Percentiles rank a stretch among this genome's conserved stretches.
Evolutionary conservation across 2,329 filamentous ascomycete species (phyloP).

Genomic region (Periconia sp.): DNA sequence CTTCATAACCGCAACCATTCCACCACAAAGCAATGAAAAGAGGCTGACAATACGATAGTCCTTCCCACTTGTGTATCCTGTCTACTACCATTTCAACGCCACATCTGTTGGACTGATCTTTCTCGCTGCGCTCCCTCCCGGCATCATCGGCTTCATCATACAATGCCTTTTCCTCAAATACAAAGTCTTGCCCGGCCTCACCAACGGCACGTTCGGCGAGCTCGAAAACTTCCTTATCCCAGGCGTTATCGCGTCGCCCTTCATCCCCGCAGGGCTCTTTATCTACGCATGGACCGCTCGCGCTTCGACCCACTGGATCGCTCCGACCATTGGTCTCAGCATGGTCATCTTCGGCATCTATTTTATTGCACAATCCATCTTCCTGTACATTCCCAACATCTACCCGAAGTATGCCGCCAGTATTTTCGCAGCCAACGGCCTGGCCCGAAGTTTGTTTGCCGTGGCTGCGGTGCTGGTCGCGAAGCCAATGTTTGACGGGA

Average conservation of each 20-base stretch:
- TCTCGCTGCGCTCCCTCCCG: constrained; percentile 74
- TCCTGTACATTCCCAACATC: constrained; percentile 66
- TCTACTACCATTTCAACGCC: constrained; percentile 73
- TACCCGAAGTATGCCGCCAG: constrained; percentile 52
- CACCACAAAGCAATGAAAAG: background rate
- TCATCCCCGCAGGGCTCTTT: constrained; percentile 65
- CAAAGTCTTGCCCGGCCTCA: constrained; percentile 64
- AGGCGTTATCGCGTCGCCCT: constrained; percentile 55
- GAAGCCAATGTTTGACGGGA: constrained; percentile 58
- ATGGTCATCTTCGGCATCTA: constrained; percentile 49
- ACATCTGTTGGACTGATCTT: constrained; percentile 80
- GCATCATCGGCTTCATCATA: constrained; percentile 63
- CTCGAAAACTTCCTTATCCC: constrained; percentile 73
- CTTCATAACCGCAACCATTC: background rate
- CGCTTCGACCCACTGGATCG: constrained; percentile 58
- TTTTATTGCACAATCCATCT: constrained; percentile 49
- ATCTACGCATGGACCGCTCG: constrained; percentile 69
- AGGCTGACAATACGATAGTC: constrained; percentile 29
- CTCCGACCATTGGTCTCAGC: constrained; percentile 54
- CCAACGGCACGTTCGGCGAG: constrained; percentile 68
- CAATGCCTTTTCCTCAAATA: constrained; percentile 75
- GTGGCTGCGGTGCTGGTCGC: constrained; percentile 62
- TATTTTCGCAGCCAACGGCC: constrained; percentile 64
- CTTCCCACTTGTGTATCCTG: constrained; percentile 65
- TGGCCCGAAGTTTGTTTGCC: constrained; percentile 58